A percentile compares a stretch with the other conserved stretches of the same genome.
Evolutionary conservation across 2,329 filamentous ascomycete genomes (phyloP).

Genomic region (Teratosphaeria zuluensis): DNA sequence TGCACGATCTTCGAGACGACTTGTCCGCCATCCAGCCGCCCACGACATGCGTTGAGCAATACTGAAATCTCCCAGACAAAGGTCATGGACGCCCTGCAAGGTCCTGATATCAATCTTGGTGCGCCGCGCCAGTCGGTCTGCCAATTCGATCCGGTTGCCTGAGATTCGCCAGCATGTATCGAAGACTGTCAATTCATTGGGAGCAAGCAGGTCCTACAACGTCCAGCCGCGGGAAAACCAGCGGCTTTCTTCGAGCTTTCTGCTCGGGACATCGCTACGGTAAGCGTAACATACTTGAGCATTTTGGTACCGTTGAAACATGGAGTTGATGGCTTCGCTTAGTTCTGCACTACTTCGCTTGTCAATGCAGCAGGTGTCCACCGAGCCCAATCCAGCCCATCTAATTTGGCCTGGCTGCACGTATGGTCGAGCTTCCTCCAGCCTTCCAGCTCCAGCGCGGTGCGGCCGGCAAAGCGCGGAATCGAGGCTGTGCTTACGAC

Average conservation of each 20-base stretch:
- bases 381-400: neutral
- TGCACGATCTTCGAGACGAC: conserved; percentile 6
- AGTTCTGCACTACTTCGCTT: conserved; percentile 9
- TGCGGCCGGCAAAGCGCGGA: too few species aligned
- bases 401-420: too few species aligned
- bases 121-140: neutral
- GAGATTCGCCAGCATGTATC: neutral
- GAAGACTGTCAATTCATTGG: neutral
- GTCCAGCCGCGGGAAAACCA: conserved; percentile 2
- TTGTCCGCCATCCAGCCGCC: conserved; percentile 2
- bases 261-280: conserved; percentile 4
- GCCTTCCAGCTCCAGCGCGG: too few species aligned
- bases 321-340: conserved; percentile 11
- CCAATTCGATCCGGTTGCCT: neutral
- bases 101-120: neutral
- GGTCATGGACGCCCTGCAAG: neutral
- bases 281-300: conserved; percentile 3
- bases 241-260: neutral
- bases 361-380: conserved; percentile 14
- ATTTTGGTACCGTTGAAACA: conserved; percentile 8
- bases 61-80: neutral
- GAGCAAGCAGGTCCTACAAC: conserved; percentile 1
- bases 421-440: too few species aligned
- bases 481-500: too few species aligned
- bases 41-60: conserved; percentile 13